Evolutionary conservation across 164 flowering plant genomes (phyloP), one percentile per base, ranked within the genome.

Genomic region (Amborella trichopoda): DNA sequence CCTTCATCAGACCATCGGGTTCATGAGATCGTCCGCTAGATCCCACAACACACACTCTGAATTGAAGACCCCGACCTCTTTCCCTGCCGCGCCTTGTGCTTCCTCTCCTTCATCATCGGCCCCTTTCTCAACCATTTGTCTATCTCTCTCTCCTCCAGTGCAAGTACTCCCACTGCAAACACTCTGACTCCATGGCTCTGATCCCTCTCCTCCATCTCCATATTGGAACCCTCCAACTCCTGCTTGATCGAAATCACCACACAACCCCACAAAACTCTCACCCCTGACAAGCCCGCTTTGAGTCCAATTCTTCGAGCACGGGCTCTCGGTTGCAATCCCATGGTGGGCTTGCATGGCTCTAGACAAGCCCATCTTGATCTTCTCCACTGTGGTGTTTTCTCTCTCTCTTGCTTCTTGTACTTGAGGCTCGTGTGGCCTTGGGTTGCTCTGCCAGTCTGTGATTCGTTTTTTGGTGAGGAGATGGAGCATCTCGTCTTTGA

Each of bases 401-500:
- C 71, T 72, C 0, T 78, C 78, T n/a, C n/a, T n/a, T n/a, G n/a
- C n/a, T 0, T 59, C 62, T 46, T 62, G 72, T 36, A 20, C 42
- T 22, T 59, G 42, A 24, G 46, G 18, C 42, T 58, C 60, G 23
- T 53, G 39, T 26, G 49, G 2, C 16, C 60, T 6, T 6, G 59
- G 40, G 48, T 50, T 77, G 16, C 5, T 10, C 49, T 83, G 89
- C 61, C 83, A 73, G 45, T 84, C 86, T n/a, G n/a, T n/a, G 0
- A 86, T 61, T 2, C 82, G 87, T 40, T 73, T 81, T 70, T 82
- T 91, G 33, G 96, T 80, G 44, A 91, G 78, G 3, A 86, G 83
- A 58, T 90, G 98, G 34, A 90, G 93, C 98, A 91, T 91, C 63
- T 90, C 97, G 26, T 90, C 97, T 51, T 90, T 90, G 65, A 85